These are phyloP conservation scores for Cryphonectria naterciae DNA, from an alignment of 2,329 filamentous ascomycete species.

Conservation along the genomic window DNA sequence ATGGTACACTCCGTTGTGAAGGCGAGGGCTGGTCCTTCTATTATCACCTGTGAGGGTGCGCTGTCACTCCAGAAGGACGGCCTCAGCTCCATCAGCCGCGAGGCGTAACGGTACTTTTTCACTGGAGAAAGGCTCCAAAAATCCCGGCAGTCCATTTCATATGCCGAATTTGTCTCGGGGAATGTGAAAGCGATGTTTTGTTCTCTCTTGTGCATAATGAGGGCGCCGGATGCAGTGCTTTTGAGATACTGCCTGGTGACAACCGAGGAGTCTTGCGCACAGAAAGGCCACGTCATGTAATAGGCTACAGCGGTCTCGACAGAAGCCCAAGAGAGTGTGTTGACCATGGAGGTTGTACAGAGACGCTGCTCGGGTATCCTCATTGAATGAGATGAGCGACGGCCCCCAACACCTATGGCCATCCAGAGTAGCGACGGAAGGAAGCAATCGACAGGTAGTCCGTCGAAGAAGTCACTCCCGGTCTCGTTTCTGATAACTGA, in stretches of 20 bases:
- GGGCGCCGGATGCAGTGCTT: background rate
- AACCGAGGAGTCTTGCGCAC: background rate
- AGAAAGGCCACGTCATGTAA: background rate
- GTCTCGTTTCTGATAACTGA: background rate
- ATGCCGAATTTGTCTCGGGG: background rate
- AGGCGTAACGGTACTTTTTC: background rate
- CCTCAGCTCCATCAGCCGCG: background rate
- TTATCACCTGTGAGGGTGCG: background rate
- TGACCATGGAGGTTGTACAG: background rate
- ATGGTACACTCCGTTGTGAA: background rate
- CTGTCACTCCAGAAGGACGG: background rate
- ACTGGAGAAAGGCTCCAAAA: too few species aligned
- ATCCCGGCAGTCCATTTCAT: too few species aligned
- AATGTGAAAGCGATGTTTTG: background rate
- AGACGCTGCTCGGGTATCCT: background rate
- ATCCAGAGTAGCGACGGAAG: background rate
- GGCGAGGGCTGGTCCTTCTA: background rate
- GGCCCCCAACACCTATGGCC: background rate
- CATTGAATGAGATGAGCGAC: background rate
- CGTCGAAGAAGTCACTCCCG: background rate
- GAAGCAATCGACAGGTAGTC: background rate
- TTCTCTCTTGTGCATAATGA: background rate
- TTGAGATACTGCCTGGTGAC: background rate
- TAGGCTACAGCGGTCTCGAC: background rate
- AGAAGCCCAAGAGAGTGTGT: constrained; percentile 5